Evolutionary conservation across 306 rosid genomes (phyloP), one percentile per base, ranked within the genome.

Genomic region (Rosa multiflora): DNA sequence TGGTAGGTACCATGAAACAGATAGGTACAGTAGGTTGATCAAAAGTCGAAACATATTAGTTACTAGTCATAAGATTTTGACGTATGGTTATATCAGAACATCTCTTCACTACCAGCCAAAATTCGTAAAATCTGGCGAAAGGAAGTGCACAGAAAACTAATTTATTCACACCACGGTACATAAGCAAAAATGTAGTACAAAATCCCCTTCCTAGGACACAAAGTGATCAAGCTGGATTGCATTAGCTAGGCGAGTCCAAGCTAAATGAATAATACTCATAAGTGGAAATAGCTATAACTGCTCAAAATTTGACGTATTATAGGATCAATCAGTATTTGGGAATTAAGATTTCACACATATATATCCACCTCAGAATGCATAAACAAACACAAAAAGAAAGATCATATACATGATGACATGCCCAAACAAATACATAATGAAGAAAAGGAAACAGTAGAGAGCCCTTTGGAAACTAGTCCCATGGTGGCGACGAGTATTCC

Each of bases 371-470:
- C 18, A 56, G 21, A 75, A 61, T 8, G 29, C 56, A 14, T 44
- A 75, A 26, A 23, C 32, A 29, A 46, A 61, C 79, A 62, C 61
- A 61, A 62, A 59, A 26, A 26, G 20, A 10, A n/a, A 4, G n/a
- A 35, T 39, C 35, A 26, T 26, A 76, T 29, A 29, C 47, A 76
- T 29, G 78, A 39, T 39, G 26, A 67, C 68, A 62, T 76, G 12
- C 71, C 46, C 61, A 76, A 32, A 52, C 52, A 20, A 13, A 21
- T 44, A 61, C 12, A 76, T 17, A 5, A 47, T 14, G 58, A 44
- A 72, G 46, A 14, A 8, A 14, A 37, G 13, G 68, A 75, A 62
- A 75, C 44, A 59, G 26, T 26, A 26, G 26, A 26, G 26, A 26
- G 26, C 26, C 26, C 26, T 26, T 26, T 26, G 26, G 26, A 26